phyloP scores from a whole-genome alignment of 352 stramenopile genomes.

The Globisporangium ultimum region DNA sequence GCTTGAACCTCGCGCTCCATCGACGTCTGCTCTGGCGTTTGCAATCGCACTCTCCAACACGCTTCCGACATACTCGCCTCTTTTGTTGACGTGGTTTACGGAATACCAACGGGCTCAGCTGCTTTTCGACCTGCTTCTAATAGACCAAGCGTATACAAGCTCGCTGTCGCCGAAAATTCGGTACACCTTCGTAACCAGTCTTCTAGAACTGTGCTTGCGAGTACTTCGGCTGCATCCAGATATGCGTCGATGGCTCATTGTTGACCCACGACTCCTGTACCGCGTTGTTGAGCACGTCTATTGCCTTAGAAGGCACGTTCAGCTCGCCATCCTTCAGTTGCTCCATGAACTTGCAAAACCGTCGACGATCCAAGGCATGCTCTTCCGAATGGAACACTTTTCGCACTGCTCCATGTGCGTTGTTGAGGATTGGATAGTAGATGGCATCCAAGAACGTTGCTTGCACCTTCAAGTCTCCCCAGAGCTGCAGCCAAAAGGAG shows the following conservation, averaged over 20 bases:
- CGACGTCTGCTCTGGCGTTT: conserved; percentile 10
- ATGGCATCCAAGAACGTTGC: conserved; percentile 3
- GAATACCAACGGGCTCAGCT: conserved; percentile 2
- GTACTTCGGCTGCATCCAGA: conserved; percentile 1
- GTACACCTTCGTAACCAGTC: background rate
- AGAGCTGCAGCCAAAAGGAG: conserved; percentile 11
- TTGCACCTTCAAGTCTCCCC: conserved; percentile 9
- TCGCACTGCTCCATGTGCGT: conserved; percentile 2
- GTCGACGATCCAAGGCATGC: conserved; percentile 3
- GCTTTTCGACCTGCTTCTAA: conserved; percentile 9
- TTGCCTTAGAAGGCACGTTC: conserved; percentile 16
- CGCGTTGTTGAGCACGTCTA: conserved; percentile 24
- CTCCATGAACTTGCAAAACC: conserved; percentile 15
- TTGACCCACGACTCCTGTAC: conserved; percentile 20
- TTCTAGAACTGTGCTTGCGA: background rate
- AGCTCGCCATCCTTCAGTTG: conserved; percentile 22
- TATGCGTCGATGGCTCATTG: background rate
- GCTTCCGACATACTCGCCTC: background rate
- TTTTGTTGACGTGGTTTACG: conserved; percentile 6
- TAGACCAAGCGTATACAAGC: conserved; percentile 1
- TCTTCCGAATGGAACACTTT: conserved; percentile 13
- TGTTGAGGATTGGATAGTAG: conserved; percentile 1
- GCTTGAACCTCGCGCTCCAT: conserved; percentile 12
- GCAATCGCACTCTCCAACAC: conserved; percentile 4
- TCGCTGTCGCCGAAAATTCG: background rate